These are phyloP conservation scores for Kregervanrija pseudodelftensis DNA, from an alignment of 805 yeast genomes.

Conservation along the genomic window DNA sequence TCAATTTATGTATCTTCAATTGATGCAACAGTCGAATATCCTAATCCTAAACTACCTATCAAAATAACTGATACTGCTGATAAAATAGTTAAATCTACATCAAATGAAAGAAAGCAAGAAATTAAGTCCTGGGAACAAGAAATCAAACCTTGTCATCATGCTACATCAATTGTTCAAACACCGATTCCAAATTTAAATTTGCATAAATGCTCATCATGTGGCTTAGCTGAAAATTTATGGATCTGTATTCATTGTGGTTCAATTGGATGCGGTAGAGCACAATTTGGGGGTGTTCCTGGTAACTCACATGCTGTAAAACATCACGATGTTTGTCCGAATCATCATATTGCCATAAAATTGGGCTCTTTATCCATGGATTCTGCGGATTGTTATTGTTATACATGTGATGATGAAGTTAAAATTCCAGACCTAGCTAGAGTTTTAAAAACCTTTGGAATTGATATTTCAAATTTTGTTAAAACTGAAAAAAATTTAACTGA, in stretches of 20 bases:
- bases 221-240: slow-evolving; percentile 77
- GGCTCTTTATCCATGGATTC: slow-evolving; percentile 80
- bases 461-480: slow-evolving; percentile 46
- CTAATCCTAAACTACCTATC: slow-evolving; percentile 21
- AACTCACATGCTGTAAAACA: slow-evolving; percentile 85
- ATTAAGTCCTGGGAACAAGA: slow-evolving; percentile 91
- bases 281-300: slow-evolving; percentile 92
- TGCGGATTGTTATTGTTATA: slow-evolving; percentile 84
- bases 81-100: slow-evolving; percentile 47
- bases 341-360: slow-evolving; percentile 81
- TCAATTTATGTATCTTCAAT: slow-evolving; percentile 33
- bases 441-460: slow-evolving; percentile 60
- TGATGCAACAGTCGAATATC: slow-evolving; percentile 23
- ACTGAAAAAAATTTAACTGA: slow-evolving; percentile 88
- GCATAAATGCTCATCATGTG: slow-evolving; percentile 50
- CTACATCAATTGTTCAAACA: slow-evolving; percentile 43
- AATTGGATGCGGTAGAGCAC: slow-evolving; percentile 92
- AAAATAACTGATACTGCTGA: slow-evolving; percentile 31
- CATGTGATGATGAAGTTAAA: slow-evolving; percentile 81
- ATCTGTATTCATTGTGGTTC: slow-evolving; percentile 84
- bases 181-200: slow-evolving; percentile 25
- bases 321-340: slow-evolving; percentile 43
- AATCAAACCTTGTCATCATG: slow-evolving; percentile 72
- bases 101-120: slow-evolving; percentile 56
- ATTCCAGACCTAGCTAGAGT: slow-evolving; percentile 50